Percentiles rank a stretch among this genome's conserved stretches.
Evolutionary conservation across 176 grass and related monocot species (phyloP).

Genomic region (Oryza australiensis): DNA sequence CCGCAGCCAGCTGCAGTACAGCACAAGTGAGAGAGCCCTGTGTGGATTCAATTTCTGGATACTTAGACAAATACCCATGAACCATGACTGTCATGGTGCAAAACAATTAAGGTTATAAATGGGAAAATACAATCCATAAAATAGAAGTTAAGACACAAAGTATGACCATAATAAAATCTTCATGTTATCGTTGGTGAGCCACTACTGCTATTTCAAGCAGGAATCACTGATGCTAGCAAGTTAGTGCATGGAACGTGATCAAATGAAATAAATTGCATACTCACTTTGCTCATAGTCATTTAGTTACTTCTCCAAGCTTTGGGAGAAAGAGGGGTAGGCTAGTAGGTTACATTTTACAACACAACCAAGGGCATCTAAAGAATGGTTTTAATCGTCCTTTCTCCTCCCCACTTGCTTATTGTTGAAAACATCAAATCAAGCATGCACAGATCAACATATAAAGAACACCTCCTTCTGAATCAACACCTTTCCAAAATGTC

Average conservation of each 20-base stretch:
- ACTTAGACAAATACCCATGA: neutral
- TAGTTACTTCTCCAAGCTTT: neutral
- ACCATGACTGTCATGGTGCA: neutral
- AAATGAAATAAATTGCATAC: slow-evolving; percentile 5
- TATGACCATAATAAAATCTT: neutral
- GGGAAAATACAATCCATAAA: slow-evolving; percentile 7
- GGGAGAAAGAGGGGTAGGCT: too few species aligned
- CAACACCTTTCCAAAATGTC: neutral
- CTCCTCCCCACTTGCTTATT: neutral
- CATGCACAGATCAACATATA: neutral
- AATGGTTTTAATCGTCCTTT: slow-evolving; percentile 8
- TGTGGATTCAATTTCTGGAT: slow-evolving; percentile 28
- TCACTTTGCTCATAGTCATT: neutral
- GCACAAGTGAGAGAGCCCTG: too few species aligned
- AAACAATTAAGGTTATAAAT: neutral
- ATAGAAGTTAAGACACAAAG: neutral
- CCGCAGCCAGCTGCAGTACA: too few species aligned
- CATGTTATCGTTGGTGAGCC: neutral
- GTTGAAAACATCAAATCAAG: neutral
- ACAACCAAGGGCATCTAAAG: neutral
- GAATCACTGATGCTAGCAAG: slow-evolving; percentile 7
- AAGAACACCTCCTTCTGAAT: neutral
- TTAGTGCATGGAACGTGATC: neutral
- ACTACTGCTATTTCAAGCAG: neutral
- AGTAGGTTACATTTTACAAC: too few species aligned